phyloP scores from a whole-genome alignment of 768 basidiomycete species.

The Mrakia gelida region DNA sequence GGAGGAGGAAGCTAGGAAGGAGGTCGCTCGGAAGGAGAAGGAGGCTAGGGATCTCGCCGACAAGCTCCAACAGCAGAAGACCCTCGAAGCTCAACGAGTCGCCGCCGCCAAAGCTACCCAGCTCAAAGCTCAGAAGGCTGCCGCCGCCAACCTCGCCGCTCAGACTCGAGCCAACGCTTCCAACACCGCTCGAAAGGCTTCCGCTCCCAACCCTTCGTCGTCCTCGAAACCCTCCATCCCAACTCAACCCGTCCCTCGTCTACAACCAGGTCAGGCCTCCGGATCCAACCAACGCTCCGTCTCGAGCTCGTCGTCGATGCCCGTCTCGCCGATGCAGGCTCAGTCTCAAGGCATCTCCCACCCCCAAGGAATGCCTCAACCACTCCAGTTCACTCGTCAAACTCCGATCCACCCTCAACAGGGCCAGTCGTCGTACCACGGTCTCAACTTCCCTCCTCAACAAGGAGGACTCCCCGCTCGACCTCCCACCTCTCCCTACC shows the following conservation, averaged over 20 bases:
- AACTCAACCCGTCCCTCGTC: constrained; percentile 8
- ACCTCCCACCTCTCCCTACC: not conserved
- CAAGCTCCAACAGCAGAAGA: constrained; percentile 33
- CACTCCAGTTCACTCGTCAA: constrained; percentile 25
- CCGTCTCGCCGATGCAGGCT: constrained; percentile 4
- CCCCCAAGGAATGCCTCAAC: constrained; percentile 9
- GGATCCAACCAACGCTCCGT: constrained; percentile 6
- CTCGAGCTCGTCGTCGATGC: constrained; percentile 4
- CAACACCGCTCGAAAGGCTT: constrained; percentile 7
- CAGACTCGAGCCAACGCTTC: not conserved
- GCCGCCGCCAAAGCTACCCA: constrained; percentile 35
- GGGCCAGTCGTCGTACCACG: constrained; percentile 18
- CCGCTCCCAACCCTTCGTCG: constrained; percentile 2
- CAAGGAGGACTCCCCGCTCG: constrained; percentile 15
- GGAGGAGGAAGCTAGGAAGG: constrained; percentile 37
- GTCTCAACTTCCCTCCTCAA: constrained; percentile 18
- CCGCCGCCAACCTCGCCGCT: constrained; percentile 16
- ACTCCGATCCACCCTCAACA: constrained; percentile 29
- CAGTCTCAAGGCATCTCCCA: constrained; percentile 1
- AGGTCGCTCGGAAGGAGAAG: constrained; percentile 40
- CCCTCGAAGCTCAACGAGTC: constrained; percentile 35
- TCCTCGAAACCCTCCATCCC: constrained; percentile 14
- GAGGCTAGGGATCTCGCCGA: constrained; percentile 39
- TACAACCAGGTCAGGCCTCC: constrained; percentile 14
- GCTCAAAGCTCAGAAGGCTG: constrained; percentile 30